Conservation (phyloP, 2,329 filamentous ascomycete species). For the Ceratocystis lukuohia region DNA sequence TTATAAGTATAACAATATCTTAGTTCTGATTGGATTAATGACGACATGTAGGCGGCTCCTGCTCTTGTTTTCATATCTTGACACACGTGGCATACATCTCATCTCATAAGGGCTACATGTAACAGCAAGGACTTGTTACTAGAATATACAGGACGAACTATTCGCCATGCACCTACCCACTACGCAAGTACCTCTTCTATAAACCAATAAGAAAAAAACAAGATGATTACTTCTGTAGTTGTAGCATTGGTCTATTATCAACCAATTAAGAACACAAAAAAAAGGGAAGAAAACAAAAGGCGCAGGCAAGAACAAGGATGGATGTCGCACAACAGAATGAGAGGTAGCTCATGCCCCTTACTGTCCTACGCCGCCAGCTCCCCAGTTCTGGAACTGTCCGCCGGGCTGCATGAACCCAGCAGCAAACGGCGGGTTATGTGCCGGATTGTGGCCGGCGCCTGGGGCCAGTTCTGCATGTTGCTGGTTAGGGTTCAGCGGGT, state of each 20-base stretch:
- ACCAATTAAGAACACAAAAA: slow-evolving; percentile 7
- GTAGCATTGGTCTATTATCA: neutral
- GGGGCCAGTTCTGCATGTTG: slow-evolving; percentile 20
- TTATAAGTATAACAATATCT: neutral
- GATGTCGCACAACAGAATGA: no score
- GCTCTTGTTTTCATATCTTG: no score
- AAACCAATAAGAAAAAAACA: no score
- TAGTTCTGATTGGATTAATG: neutral
- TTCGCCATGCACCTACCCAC: no score
- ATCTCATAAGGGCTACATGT: no score
- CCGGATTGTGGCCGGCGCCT: slow-evolving; percentile 19
- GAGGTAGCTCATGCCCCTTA: neutral
- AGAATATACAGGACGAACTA: no score
- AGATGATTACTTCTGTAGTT: no score
- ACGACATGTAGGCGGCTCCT: no score
- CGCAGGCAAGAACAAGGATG: neutral
- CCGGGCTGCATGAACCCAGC: slow-evolving; percentile 39
- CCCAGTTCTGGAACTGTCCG: slow-evolving; percentile 55
- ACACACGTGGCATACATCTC: no score
- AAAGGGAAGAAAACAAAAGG: neutral
- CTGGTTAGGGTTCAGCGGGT: slow-evolving; percentile 21
- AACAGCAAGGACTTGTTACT: no score
- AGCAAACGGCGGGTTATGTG: slow-evolving; percentile 11
- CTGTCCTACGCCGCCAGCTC: slow-evolving; percentile 45
- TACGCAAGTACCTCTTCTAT: no score